Percentiles rank a stretch among this genome's conserved stretches.
Conservation (phyloP, 2,329 filamentous ascomycete species). For the Calonectria honghensis region DNA sequence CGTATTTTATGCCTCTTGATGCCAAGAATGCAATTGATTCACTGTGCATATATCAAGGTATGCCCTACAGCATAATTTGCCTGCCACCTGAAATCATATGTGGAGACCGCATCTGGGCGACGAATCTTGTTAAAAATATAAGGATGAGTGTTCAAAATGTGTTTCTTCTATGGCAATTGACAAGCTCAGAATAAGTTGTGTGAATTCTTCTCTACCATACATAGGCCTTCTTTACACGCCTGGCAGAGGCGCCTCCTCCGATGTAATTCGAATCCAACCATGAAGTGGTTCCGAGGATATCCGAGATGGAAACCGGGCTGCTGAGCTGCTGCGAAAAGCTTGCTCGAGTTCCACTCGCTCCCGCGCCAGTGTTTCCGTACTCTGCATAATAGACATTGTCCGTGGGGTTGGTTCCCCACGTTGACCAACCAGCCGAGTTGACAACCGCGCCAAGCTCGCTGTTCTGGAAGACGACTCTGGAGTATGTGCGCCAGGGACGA, state of each 20-base stretch:
- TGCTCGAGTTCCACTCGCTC: slow-evolving; percentile 72
- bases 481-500: slow-evolving; percentile 67
- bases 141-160: no score
- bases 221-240: not conserved
- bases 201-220: not conserved
- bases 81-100: no score
- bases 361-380: slow-evolving; percentile 74
- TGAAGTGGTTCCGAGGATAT: slow-evolving; percentile 39
- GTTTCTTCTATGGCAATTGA: no score
- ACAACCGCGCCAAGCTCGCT: slow-evolving; percentile 64
- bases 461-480: slow-evolving; percentile 69
- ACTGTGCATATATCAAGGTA: not conserved
- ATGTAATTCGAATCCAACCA: slow-evolving; percentile 45
- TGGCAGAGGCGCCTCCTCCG: not conserved
- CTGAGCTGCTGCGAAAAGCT: slow-evolving; percentile 61
- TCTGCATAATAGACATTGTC: slow-evolving; percentile 74
- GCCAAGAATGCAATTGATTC: not conserved
- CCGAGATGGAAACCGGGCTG: slow-evolving; percentile 34
- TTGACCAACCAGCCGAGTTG: slow-evolving; percentile 70
- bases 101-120: no score
- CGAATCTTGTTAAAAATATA: no score
- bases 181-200: not conserved
- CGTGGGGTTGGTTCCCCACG: slow-evolving; percentile 71
- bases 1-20: not conserved
- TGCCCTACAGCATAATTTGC: no score